Evolutionary conservation across 345 rosid genomes (phyloP).

Genomic region (Eucalyptus cloeziana): DNA sequence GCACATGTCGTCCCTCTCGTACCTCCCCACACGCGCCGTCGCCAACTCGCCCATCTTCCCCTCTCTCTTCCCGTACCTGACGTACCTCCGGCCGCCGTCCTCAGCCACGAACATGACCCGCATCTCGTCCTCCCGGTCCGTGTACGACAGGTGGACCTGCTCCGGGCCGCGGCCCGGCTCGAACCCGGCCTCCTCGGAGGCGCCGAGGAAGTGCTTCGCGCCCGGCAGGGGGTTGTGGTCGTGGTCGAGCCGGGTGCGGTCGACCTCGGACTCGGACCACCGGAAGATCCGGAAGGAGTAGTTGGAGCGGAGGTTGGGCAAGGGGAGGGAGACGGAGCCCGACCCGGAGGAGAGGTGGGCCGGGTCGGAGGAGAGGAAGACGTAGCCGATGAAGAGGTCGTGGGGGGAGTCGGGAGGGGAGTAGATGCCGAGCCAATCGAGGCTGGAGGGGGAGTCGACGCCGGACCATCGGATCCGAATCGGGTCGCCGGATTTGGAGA

Average conservation of each 20-base stretch:
- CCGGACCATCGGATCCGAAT: slow-evolving; percentile 61
- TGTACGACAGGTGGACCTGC: slow-evolving; percentile 68
- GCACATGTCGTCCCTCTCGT: slow-evolving; percentile 72
- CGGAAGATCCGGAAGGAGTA: slow-evolving; percentile 91
- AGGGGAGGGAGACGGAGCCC: slow-evolving; percentile 58
- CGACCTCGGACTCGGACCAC: slow-evolving; percentile 62
- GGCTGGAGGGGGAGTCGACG: slow-evolving; percentile 59
- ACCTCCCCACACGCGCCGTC: slow-evolving; percentile 51
- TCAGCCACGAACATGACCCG: slow-evolving; percentile 73
- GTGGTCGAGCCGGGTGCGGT: slow-evolving; percentile 47
- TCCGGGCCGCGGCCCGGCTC: slow-evolving; percentile 35
- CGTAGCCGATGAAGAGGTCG: slow-evolving; percentile 70
- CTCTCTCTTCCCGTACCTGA: slow-evolving; percentile 49
- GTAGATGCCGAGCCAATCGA: slow-evolving; percentile 89
- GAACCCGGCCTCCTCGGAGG: slow-evolving; percentile 35
- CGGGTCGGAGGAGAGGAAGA: slow-evolving; percentile 53
- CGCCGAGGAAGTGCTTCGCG: slow-evolving; percentile 39
- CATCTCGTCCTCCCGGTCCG: slow-evolving; percentile 61
- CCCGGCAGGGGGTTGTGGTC: slow-evolving; percentile 83
- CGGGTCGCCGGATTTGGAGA: slow-evolving; percentile 50
- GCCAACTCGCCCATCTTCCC: slow-evolving; percentile 14
- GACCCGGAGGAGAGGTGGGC: slow-evolving; percentile 54
- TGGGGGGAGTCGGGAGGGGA: slow-evolving; percentile 65
- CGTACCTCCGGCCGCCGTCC: slow-evolving; percentile 48
- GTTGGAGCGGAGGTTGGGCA: slow-evolving; percentile 62